A percentile compares a stretch with the other conserved stretches of the same genome.
Conservation (phyloP, 257 asterid genomes). For the Scutellaria barbata region DNA sequence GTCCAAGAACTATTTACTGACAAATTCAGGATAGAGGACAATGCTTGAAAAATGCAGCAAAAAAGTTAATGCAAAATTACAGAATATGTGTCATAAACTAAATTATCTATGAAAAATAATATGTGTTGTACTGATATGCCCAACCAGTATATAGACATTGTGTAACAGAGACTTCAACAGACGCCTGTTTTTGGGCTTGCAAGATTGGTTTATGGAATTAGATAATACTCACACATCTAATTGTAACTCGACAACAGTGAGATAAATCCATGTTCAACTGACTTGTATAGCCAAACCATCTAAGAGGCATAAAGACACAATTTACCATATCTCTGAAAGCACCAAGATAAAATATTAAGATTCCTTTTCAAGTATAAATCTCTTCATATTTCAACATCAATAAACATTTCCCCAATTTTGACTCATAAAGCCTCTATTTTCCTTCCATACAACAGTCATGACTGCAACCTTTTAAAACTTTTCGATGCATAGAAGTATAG, state of each 20-base stretch:
- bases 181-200: not conserved
- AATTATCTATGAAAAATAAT: not conserved
- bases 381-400: not conserved
- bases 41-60: not conserved
- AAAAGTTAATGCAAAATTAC: not conserved
- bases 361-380: not conserved
- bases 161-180: not conserved
- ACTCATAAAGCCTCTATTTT: not conserved
- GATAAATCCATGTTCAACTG: not conserved
- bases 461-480: not conserved
- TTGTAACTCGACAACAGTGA: not conserved
- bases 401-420: not conserved
- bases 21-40: not conserved
- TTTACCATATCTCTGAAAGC: slow-evolving; percentile 9
- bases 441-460: not conserved
- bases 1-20: not conserved
- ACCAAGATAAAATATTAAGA: slow-evolving; percentile 10
- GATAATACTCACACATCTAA: not conserved
- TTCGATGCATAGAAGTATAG: not conserved
- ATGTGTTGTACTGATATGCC: not conserved
- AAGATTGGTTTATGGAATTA: not conserved
- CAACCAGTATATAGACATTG: not conserved
- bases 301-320: not conserved
- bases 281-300: slow-evolving; percentile 1
- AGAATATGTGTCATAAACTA: not conserved